Evolutionary conservation across 73 alveolate genomes (phyloP).

Genomic region (Paraurostyla sp.): DNA sequence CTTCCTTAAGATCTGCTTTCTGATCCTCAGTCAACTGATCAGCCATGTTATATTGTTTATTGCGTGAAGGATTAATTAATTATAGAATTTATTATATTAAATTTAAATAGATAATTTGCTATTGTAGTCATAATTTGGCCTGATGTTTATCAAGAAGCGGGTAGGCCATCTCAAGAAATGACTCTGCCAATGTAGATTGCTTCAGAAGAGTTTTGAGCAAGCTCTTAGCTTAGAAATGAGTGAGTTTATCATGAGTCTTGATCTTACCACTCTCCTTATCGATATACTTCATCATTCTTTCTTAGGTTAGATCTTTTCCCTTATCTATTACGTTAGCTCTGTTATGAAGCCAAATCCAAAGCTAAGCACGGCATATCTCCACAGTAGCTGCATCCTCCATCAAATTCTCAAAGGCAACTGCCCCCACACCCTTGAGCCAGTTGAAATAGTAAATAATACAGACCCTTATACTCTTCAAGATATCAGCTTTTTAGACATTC

Average conservation of each 20-base stretch:
- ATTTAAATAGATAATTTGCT: no score
- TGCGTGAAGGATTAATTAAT: no score
- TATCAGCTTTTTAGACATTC: constrained; percentile 48
- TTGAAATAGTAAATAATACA: constrained; percentile 56
- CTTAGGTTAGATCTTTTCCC: neutral
- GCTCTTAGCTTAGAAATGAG: constrained; percentile 44
- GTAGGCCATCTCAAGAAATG: constrained; percentile 37
- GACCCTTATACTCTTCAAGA: constrained; percentile 36
- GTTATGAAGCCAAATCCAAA: constrained; percentile 61
- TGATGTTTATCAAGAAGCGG: constrained; percentile 50
- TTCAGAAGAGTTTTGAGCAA: constrained; percentile 20
- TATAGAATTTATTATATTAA: no score
- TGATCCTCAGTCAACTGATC: constrained; percentile 92
- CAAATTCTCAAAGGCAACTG: constrained; percentile 66
- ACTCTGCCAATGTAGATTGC: neutral
- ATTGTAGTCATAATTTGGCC: constrained; percentile 42
- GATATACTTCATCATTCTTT: neutral
- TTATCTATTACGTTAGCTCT: constrained; percentile 24
- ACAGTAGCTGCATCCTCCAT: constrained; percentile 79
- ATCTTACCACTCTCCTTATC: constrained; percentile 40
- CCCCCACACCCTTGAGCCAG: constrained; percentile 73
- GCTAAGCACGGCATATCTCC: constrained; percentile 69
- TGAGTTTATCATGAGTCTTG: constrained; percentile 44
- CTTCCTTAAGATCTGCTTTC: constrained; percentile 96
- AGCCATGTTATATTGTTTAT: no score